Percentiles rank a stretch among this genome's conserved stretches.
These are phyloP conservation scores for Penstemon davidsonii DNA, from an alignment of 257 asterid species.

Conservation along the genomic window DNA sequence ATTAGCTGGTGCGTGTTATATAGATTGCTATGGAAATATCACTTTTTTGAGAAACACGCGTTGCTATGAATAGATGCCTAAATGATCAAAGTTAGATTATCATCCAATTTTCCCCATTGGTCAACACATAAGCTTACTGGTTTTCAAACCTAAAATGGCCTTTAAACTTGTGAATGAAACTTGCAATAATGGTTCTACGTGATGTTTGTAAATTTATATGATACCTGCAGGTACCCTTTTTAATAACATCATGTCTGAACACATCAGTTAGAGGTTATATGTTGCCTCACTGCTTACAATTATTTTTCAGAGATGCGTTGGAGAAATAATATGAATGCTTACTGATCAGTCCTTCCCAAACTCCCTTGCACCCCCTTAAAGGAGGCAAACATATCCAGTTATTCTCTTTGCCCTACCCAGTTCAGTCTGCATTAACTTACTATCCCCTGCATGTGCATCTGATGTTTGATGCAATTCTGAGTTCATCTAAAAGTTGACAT, in stretches of 20 bases:
- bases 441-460: slow-evolving; percentile 13
- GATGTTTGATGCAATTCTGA: neutral
- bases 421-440: slow-evolving; percentile 14
- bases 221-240: neutral
- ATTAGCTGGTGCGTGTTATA: slow-evolving; percentile 13
- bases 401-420: slow-evolving; percentile 14
- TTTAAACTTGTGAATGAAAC: neutral
- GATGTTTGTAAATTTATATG: neutral
- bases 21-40: neutral
- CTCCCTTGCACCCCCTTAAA: neutral
- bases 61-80: slow-evolving; percentile 14
- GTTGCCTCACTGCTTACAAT: neutral
- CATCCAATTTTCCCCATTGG: neutral
- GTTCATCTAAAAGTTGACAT: slow-evolving; percentile 5
- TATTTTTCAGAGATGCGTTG: neutral
- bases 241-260: slow-evolving; percentile 2
- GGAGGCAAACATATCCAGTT: neutral
- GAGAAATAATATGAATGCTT: neutral
- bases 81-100: neutral
- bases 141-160: neutral
- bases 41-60: slow-evolving; percentile 1
- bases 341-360: neutral
- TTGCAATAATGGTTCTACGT: neutral
- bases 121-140: slow-evolving; percentile 10
- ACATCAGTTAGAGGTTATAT: neutral